These are phyloP conservation scores for Clarireedia hainanense DNA, from an alignment of 2,329 filamentous ascomycete species.

Conservation along the genomic window DNA sequence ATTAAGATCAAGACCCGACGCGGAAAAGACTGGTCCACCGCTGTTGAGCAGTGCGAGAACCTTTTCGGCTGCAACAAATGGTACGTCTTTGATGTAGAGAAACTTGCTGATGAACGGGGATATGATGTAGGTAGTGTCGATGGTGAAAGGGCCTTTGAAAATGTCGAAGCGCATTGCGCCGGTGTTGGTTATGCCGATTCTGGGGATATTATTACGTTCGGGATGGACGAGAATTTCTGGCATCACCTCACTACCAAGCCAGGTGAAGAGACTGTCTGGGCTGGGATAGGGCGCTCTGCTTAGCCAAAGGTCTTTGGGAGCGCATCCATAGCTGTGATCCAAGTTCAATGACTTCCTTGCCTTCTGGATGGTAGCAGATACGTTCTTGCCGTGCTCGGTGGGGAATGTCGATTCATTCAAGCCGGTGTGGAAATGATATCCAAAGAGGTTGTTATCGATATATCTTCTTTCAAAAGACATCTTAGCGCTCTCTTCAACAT, in stretches of 20 bases:
- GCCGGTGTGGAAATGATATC: slow-evolving; percentile 72
- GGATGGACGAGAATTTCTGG: slow-evolving; percentile 55
- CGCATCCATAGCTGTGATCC: slow-evolving; percentile 73
- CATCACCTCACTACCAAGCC: slow-evolving; percentile 69
- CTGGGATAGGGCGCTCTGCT: slow-evolving; percentile 67
- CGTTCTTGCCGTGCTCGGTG: slow-evolving; percentile 65
- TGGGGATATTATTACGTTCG: slow-evolving; percentile 50
- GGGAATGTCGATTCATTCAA: slow-evolving; percentile 65
- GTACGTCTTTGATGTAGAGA: slow-evolving; percentile 69
- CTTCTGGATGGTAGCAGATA: slow-evolving; percentile 59
- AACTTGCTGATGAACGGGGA: slow-evolving; percentile 83
- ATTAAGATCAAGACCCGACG: slow-evolving; percentile 24
- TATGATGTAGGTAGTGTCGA: slow-evolving; percentile 76
- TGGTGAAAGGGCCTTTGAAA: slow-evolving; percentile 84
- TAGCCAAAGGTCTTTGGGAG: slow-evolving; percentile 75
- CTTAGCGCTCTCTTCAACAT: slow-evolving; percentile 24
- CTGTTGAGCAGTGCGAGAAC: slow-evolving; percentile 55
- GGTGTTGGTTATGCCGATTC: slow-evolving; percentile 75
- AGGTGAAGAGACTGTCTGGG: slow-evolving; percentile 69
- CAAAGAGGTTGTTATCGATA: slow-evolving; percentile 89
- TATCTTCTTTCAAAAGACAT: slow-evolving; percentile 70
- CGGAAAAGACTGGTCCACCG: slow-evolving; percentile 39
- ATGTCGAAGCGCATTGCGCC: slow-evolving; percentile 93
- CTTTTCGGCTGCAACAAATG: slow-evolving; percentile 64
- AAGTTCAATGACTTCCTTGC: slow-evolving; percentile 65